Evolutionary conservation across 495 filamentous ascomycete genomes (phyloP), one percentile per base, ranked within the genome.

Genomic region (Pyrenula aspistea): DNA sequence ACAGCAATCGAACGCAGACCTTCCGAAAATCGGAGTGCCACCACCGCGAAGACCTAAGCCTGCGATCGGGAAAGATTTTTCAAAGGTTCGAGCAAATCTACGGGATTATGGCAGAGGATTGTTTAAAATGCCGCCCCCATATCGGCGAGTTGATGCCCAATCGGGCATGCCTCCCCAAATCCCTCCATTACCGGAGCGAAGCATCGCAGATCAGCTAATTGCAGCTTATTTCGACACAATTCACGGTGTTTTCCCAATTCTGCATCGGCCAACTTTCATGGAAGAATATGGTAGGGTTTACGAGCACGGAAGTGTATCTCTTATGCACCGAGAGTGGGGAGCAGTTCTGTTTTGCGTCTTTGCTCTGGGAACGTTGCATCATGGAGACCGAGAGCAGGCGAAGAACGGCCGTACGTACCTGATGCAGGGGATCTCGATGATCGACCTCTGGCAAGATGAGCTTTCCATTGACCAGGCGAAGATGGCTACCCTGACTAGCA

Each of bases 181-280:
- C 47, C 85, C 87, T 8, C 72, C 77, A 3, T 71, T 98, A 51
- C 93, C 91, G 1, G 71, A 86, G 3, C 85, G 84, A 60, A 69
- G 79, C 31, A 68, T 81, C 21, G 82, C 85, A n/a, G 89, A 95
- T 61, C 79, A 77, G 61, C 75, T 96, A n/a, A 66, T 96, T 10
- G 75, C 76, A 12, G 75, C 86, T 24, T 98, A 94, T 71, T 86
- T 86, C 63, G 69, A 76, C 12, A 85, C 83, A 22, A 76, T 89
- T 48, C 94, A 97, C 67, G 76, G 83, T 49, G 81, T 87, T 57
- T 80, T 89, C 49, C 94, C 94, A 4, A 81, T 96, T 53, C 65
- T 97, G 15, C 89, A 97, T 68, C 97, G 91, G 93, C 86, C 88
- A 2, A 84, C 77, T 8, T 95, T 98, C 63, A 73, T 81, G 55